Base-by-base conservation (phyloP, 2,329 filamentous ascomycete species). In the Fusarium algeriense region DNA sequence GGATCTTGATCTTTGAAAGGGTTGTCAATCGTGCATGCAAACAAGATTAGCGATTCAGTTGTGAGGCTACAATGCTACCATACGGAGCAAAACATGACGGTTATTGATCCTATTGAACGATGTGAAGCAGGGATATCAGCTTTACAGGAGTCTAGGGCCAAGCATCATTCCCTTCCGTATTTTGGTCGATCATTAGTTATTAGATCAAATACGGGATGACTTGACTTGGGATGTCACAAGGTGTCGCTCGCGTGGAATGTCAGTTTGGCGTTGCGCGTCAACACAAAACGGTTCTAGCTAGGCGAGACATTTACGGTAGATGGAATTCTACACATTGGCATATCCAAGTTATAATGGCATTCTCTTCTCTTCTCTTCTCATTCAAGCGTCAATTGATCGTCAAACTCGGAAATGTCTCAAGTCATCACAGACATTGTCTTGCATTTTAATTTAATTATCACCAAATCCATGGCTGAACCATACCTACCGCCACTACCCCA, bases 41-140 rank as follows among this genome's bases (percentile, higher is more conserved):
- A n/a, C 38, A 19, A 44, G 52, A 55, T 55, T 46, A 46, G 52
- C 52, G 52, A 55, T 46, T 41, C 32, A 52, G 32, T 50, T 35
- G 15, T 35, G 19, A 17, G 48, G 23, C 23, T 23, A 6, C 23
- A 23, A 7, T 14, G 32, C 12, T 15, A 23, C 2, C 11, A 35
- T 13, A 14, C n/a, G 6, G 7, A 13, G 15, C 7, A 26, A 12
- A 52, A n/a, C 12, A 15, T 6, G 9, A 37, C 48, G 32, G 32
- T n/a, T n/a, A 15, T 52, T 12, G 32, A 38, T 37, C 32, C 48
- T 3, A 52, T 37, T 26, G 48, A 52, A 12, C 35, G 32, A 52
- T 37, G 19, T 12, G 7, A n/a, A 12, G 48, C 48, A 52, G 20
- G 48, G 48, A 52, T 52, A 8, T 37, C 48, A 26, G 48, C 48